Evolutionary conservation across 441 rosid species (phyloP), one percentile per base, ranked within the genome.

Genomic region (Codiaeum variegatum): DNA sequence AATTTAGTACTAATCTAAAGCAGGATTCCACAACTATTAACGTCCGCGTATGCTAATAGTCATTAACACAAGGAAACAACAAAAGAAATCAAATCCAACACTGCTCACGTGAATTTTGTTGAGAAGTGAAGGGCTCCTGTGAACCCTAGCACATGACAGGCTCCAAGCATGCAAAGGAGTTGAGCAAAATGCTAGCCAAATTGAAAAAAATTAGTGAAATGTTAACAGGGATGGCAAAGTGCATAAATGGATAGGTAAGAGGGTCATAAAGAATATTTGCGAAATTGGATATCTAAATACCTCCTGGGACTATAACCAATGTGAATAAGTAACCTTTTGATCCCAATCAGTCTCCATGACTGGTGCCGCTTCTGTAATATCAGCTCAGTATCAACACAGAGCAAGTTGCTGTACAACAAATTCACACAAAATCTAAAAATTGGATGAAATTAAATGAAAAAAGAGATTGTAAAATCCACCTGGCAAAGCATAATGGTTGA

Each of bases 261-360:
- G 42, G 42, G n/a, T n/a, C 23, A 54, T 54, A 9, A 40, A 40
- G 3, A 1, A 1, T 18, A 6, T 15, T 47, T 16, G n/a, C 18
- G 56, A 9, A 51, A 18, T 56, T 24, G 34, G 32, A 56, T 3
- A 24, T 26, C 19, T 1, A 3, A 56, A 16, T 83, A 90, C 98
- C 97, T 92, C 83, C 91, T 84, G 26, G 98, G 98, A 82, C 97
- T 89, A 78, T 88, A 94, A 76, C 85, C 83, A 72, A 94, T 91
- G 71, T 92, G 97, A 74, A 94, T 67, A 42, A 92, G 91, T 74
- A 92, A 81, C 73, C 91, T 84, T 76, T 88, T 94, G n/a, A 72
- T 84, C 88, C 32, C 67, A 69, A 34, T 71, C 84, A 73, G 85
- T 78, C 74, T 83, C 91, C 58, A 77, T 76, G 71, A 79, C 61